Base-by-base conservation (phyloP, 2,329 filamentous ascomycete species). In the Penicillium sp. region DNA sequence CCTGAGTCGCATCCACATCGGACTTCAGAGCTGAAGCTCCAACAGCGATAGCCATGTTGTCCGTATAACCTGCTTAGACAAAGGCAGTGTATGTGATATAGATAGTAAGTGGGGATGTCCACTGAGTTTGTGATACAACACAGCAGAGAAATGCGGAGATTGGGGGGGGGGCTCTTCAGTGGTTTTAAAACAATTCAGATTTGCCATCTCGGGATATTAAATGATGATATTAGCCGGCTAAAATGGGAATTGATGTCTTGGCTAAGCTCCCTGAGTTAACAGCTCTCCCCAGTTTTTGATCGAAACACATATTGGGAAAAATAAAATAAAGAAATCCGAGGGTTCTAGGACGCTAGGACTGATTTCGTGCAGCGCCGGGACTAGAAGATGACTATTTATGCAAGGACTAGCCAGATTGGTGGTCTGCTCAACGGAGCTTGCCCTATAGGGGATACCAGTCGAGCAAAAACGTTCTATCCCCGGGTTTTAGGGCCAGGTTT, bases 1-100 rank as follows among this genome's bases (percentile, higher is more conserved):
- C 52, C 30, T 61, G 58, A 25, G 60, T 59, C 9, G 57, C 56
- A 37, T 61, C 43, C 28, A 45, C 16, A 33, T 45, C 60, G 7
- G 49, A 41, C 42, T 61, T 50, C 14, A 61, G 52, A 31, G 58
- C 50, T 22, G 55, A 53, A 1, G 46, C 49, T 51, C 59, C 58
- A 3, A 61, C 58, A 9, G 48, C 56, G 14, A 61, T 53, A 40
- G 52, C 56, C 58, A 61, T 61, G 25, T 12, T 59, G 44, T 42
- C 40, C 17, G 26, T 36, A 11, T 5, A 35, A 17, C 35, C 22
- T 22, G 11, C 22, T 48, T 19, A 45, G 44, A 12, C 9, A 2
- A 37, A 38, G 14, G 16, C 48, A 16, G n/a, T 28, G n/a, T 46
- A 30, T 25, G 10, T 14, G 43, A 36, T 41, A 6, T n/a, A 14